Base-by-base conservation (phyloP, 371 early-diverging fungal species). In the Mortierella sp. region DNA sequence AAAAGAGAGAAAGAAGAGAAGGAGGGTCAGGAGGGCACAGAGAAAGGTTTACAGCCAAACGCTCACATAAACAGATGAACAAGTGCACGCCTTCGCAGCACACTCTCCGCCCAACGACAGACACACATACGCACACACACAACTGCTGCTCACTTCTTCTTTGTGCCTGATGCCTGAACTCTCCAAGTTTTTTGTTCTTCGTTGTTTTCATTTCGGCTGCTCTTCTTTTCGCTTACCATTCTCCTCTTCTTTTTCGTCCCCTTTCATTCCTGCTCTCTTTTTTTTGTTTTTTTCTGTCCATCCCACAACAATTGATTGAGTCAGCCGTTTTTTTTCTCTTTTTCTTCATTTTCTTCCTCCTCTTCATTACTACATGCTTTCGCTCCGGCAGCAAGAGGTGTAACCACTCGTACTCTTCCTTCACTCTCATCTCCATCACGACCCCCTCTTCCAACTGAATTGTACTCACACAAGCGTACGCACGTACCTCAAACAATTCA, bases 51-150 rank as follows among this genome's bases (percentile, higher is more conserved):
- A 59, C 59, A 57, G 59, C 14, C 59, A 59, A 59, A 16, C 50
- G 61, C 61, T 61, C 61, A 31, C 61, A 34, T 61, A 61, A 61
- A 61, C 31, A 61, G 34, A 61, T 34, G 61, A 31, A 61, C 28
- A 50, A 50, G 16, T 50, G 61, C 57, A 55, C 11, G 26, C 28
- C 46, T 26, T 26, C 28, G 31, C 31, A 28, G 31, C 59, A 28
- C 28, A 59, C 59, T 59, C 57, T 57, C 59, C 31, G 28, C 61
- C 61, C 13, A 28, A 31, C 50, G 16, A 50, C 50, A 50, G 14
- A 13, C 31, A 59, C 31, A 31, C 59, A n/a, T 14, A 31, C 28
- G 28, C 57, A 59, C 48, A 43, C 44, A 43, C 9, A 48, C 31
- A 59, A 19, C 8, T 31, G 8, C 50, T 61, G 34, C 61, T 61